Conservation (phyloP, 2,329 filamentous ascomycete species). For the Sporothrix globosa region DNA sequence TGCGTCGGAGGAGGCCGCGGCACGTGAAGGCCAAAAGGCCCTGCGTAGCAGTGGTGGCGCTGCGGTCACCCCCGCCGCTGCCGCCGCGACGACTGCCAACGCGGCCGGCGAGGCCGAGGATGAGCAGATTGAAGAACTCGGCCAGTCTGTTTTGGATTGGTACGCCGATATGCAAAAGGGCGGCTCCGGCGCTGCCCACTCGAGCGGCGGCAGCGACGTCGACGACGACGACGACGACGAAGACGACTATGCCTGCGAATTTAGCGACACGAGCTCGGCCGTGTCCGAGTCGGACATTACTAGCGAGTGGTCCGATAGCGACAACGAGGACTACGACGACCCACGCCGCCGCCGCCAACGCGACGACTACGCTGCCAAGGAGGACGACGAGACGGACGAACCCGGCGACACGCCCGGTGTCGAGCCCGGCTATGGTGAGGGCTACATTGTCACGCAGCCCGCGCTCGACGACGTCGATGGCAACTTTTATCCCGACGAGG, state of each 20-base stretch:
- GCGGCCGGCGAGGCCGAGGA: conserved; percentile 37
- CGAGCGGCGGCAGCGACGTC: conserved; percentile 41
- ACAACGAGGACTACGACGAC: conserved; percentile 56
- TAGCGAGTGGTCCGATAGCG: conserved; percentile 54
- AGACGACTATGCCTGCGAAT: conserved; percentile 62
- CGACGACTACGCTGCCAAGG: conserved; percentile 45
- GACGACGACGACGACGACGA: conserved; percentile 38
- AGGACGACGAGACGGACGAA: conserved; percentile 52
- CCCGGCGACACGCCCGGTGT: conserved; percentile 79
- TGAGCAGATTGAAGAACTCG: conserved; percentile 40
- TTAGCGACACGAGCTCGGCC: conserved; percentile 63
- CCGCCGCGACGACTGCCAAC: conserved; percentile 37
- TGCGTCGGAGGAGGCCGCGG: conserved; percentile 38
- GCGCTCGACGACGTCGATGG: conserved; percentile 84
- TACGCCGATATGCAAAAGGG: conserved; percentile 46
- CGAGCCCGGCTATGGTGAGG: conserved; percentile 72
- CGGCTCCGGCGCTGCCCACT: conserved; percentile 46
- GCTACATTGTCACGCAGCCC: conserved; percentile 85
- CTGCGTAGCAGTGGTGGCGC: conserved; percentile 35
- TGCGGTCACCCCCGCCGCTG: conserved; percentile 37
- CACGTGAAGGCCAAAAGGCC: conserved; percentile 32
- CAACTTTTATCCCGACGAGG: conserved; percentile 76
- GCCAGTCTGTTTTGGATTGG: conserved; percentile 48
- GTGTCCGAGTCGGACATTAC: conserved; percentile 57
- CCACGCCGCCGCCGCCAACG: conserved; percentile 39